phyloP scores from a whole-genome alignment of 1,284 basidiomycete genomes.

The Cryptococcus neoformans region DNA sequence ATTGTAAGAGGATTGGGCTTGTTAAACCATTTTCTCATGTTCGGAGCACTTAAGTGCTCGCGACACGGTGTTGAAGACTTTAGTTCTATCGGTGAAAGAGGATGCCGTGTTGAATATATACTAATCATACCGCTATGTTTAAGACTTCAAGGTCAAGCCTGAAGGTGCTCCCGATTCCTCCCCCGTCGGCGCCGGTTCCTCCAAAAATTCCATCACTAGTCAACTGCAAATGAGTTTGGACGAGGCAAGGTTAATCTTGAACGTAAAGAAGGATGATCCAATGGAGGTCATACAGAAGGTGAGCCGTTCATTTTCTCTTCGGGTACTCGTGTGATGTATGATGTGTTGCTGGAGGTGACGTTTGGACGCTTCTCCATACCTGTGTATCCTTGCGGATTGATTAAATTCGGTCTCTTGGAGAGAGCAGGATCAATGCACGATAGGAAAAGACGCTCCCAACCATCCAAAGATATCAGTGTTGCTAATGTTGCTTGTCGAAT shows the following conservation, averaged over 20 bases:
- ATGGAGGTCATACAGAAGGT: slow-evolving; percentile 72
- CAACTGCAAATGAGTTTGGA: slow-evolving; percentile 92
- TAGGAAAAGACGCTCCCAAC: too few relatives aligned
- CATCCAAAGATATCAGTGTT: too few relatives aligned
- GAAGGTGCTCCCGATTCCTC: slow-evolving; percentile 41
- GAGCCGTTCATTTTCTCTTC: slow-evolving; percentile 28
- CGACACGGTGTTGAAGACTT: neutral
- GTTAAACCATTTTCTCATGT: neutral
- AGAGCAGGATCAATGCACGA: neutral
- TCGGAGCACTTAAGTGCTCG: too few relatives aligned
- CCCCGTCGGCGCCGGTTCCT: slow-evolving; percentile 23
- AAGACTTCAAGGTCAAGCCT: slow-evolving; percentile 79
- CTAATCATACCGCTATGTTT: neutral
- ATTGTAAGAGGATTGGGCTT: neutral
- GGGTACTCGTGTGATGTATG: neutral
- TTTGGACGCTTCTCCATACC: neutral
- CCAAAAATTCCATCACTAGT: slow-evolving; percentile 51
- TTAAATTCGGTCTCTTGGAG: neutral
- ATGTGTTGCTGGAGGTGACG: neutral
- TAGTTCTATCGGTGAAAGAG: neutral
- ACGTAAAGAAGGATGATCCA: slow-evolving; percentile 72
- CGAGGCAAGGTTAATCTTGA: slow-evolving; percentile 92
- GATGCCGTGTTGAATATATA: too few relatives aligned
- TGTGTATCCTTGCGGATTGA: neutral
- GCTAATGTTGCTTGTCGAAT: too few relatives aligned